phyloP scores from a whole-genome alignment of 2,329 filamentous ascomycete species.

The Microdochium paspali region DNA sequence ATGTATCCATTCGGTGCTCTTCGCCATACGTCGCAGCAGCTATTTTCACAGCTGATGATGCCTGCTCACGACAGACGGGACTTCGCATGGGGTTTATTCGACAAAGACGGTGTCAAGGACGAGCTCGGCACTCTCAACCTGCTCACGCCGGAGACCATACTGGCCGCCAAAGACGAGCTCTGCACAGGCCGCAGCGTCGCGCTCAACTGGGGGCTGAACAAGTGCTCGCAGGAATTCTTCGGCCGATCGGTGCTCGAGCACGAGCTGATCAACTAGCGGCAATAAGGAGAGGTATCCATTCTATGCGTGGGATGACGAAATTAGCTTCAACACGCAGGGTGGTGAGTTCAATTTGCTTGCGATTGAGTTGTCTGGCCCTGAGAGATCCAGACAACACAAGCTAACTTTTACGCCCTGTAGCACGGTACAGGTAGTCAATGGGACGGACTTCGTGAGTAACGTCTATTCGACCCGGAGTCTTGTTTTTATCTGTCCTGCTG shows the following conservation, averaged over 20 bases:
- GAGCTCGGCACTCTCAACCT: conserved; percentile 40
- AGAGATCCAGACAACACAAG: too few relatives aligned
- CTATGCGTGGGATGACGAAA: neutral
- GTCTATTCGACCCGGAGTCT: too few relatives aligned
- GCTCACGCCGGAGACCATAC: conserved; percentile 41
- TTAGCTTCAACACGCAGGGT: neutral
- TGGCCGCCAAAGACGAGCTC: conserved; percentile 39
- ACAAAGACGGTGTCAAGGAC: conserved; percentile 32
- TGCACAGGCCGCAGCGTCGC: conserved; percentile 39
- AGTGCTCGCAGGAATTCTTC: conserved; percentile 45
- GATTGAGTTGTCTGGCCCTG: neutral
- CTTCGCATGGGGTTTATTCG: neutral
- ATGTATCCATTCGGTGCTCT: neutral
- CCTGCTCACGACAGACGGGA: neutral
- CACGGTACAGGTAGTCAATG: neutral
- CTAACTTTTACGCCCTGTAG: too few relatives aligned
- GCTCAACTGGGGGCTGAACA: conserved; percentile 45
- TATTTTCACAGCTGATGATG: neutral
- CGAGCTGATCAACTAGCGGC: conserved; percentile 36
- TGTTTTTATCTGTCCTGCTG: too few relatives aligned
- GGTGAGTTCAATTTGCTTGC: neutral
- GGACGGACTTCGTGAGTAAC: neutral
- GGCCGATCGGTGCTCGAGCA: conserved; percentile 39
- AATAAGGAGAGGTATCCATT: conserved; percentile 8
- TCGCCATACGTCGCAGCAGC: neutral